phyloP scores from a whole-genome alignment of 2,329 filamentous ascomycete species.

The Cadophora gregata region DNA sequence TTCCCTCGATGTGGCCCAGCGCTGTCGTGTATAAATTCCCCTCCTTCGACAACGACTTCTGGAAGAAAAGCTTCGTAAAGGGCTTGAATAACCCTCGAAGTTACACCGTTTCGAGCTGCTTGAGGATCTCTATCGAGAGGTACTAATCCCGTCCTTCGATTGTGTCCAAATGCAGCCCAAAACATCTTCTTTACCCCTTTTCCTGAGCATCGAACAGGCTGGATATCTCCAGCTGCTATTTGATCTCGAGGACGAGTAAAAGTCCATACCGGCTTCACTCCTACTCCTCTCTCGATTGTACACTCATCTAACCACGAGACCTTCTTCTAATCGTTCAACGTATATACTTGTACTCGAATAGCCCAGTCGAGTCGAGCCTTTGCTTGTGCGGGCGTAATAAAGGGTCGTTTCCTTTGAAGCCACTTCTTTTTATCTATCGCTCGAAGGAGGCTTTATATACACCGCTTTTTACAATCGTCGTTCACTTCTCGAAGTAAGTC shows the following conservation, averaged over 20 bases:
- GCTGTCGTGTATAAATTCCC: not conserved
- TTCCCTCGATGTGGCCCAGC: not conserved
- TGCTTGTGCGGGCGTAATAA: constrained; percentile 10
- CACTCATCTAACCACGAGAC: constrained; percentile 20
- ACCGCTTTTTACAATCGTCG: too few species aligned
- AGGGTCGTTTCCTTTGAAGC: constrained; percentile 17
- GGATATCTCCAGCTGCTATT: not conserved
- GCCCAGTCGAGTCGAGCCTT: constrained; percentile 8
- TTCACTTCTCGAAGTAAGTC: too few species aligned
- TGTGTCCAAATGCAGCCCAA: not conserved
- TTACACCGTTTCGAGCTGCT: not conserved
- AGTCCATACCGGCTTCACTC: constrained; percentile 1
- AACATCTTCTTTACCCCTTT: not conserved
- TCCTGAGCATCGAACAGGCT: not conserved
- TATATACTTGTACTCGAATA: constrained; percentile 17
- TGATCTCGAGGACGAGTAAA: too few species aligned
- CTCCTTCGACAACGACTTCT: not conserved
- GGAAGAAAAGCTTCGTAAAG: not conserved
- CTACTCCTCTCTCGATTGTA: constrained; percentile 18
- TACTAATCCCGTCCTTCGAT: not conserved
- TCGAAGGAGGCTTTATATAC: constrained; percentile 13
- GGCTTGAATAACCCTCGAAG: not conserved
- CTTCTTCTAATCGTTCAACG: constrained; percentile 11
- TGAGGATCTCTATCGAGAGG: not conserved
- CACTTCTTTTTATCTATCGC: constrained; percentile 14